Evolutionary conservation across 2,329 filamentous ascomycete genomes (phyloP).

Genomic region (Boeremia exigua): DNA sequence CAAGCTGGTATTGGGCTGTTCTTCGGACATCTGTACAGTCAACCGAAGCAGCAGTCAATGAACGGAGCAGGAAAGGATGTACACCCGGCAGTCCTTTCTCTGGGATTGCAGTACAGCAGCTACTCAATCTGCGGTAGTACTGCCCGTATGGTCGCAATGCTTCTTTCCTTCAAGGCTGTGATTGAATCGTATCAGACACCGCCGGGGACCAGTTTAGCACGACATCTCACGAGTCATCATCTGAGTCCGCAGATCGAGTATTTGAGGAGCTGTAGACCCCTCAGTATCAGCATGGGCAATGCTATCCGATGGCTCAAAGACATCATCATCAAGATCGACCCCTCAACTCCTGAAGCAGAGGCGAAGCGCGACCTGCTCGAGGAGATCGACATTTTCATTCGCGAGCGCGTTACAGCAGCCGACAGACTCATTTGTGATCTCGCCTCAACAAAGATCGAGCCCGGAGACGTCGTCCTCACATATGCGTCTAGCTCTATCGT

Average conservation of each 20-base stretch:
- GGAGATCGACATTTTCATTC: constrained; percentile 87
- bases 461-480: constrained; percentile 83
- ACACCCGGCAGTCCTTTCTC: constrained; percentile 80
- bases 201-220: constrained; percentile 79
- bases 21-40: constrained; percentile 81
- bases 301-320: constrained; percentile 94
- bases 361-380: constrained; percentile 81
- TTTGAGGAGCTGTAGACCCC: constrained; percentile 88
- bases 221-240: constrained; percentile 89
- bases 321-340: constrained; percentile 87
- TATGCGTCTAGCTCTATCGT: constrained; percentile 88
- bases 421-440: constrained; percentile 83
- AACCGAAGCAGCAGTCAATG: constrained; percentile 69
- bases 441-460: constrained; percentile 75
- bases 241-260: constrained; percentile 96
- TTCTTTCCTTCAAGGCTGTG: constrained; percentile 89
- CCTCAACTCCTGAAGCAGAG: constrained; percentile 78
- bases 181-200: constrained; percentile 94
- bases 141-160: constrained; percentile 82
- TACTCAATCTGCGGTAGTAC: constrained; percentile 91
- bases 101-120: constrained; percentile 88
- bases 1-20: constrained; percentile 61
- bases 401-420: constrained; percentile 86
- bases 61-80: constrained; percentile 71
- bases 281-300: constrained; percentile 97